Evolutionary conservation across 140 eudicot species (phyloP), one percentile per base, ranked within the genome.

Genomic region (Flaveria floridana): DNA sequence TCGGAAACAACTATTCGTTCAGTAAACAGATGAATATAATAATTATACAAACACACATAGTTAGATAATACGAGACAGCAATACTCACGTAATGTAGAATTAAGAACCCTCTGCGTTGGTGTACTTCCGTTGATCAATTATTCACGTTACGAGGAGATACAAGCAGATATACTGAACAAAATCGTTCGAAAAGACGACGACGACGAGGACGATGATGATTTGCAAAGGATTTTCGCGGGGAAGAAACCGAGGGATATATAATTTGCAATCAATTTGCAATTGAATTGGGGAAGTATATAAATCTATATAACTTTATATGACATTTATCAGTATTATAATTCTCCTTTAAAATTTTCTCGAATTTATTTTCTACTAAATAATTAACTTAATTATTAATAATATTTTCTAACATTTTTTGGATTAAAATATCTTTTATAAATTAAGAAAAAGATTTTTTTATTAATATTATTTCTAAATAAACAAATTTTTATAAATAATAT

Each of bases 171-270:
- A 65, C 20, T 0, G 67, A 53, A 28, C 65, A 58, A 58, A 20
- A 57, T 57, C 64, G 25, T 57, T 57, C 37, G 6, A 30, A 30
- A 30, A 30, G 34, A 30, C 6, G 37, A 30, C 4, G 37, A 30
- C 0, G 37, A 30, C 4, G 37, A 8, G 0, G 23, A 21, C 2
- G 53, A 72, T 56, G 68, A 72, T 62, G 37, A 68, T 4, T 47
- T 69, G 62, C 65, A 20, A 34, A 25, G 14, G 26, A 44, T 57
- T 53, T 76, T 76, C 58, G 82, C 77, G 82, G 55, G 72, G 72
- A 42, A 21, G 63, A 51, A 30, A 47, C 20, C 47, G 53, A 57
- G 44, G 55, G 39, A 78, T 21, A 21, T 21, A 21, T 21, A 21
- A 21, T 21, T 21, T 21, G 23, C 23, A 21, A 21, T 21, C 1